Evolutionary conservation across 441 rosid species (phyloP), one percentile per base, ranked within the genome.

Genomic region (Pelargonium fulgidum): DNA sequence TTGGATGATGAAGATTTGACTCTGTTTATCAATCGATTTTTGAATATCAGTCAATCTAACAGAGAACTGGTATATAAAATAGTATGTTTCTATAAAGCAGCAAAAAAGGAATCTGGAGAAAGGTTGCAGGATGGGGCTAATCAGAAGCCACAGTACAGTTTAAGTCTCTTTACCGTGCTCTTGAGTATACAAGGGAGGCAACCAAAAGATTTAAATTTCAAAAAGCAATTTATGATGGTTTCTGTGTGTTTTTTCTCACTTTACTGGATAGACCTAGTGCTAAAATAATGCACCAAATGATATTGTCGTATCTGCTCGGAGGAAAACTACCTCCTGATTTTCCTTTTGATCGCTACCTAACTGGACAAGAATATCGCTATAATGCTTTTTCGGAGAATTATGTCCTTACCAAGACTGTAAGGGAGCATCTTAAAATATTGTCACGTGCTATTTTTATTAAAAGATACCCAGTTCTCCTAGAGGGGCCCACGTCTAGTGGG

Each of bases 401-500:
- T 81, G 89, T 95, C 12, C 72, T 83, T 74, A 95, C 99, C 3
- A 84, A 84, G 83, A 90, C 89, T 78, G 93, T 95, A 24, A 71
- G 65, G 63, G 83, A 82, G 74, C 97, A 92, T 75, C 93, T 95
- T 66, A 80, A 79, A 66, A 94, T 83, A 79, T 80, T 95, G 83
- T 88, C 95, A 0, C 93, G 91, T 62, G 98, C 97, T 69, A 87
- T 90, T 76, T 89, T 85, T 77, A 80, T 92, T 50, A 91, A 82
- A 78, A 89, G 81, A 73, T 92, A 92, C 72, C 98, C 98, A 62
- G 96, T 95, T 77, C 97, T 95, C 16, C 80, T 95, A 72, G 98
- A 95, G 78, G 99, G 99, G 39, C 98, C 98, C 61, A 92, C 98
- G 61, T 95, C 99, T 24, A 90, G 99, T 82, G 99, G 99, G 62